A percentile compares a stretch with the other conserved stretches of the same genome.
These are phyloP conservation scores for Collybiopsis luxurians DNA, from an alignment of 768 basidiomycete genomes.

Conservation along the genomic window DNA sequence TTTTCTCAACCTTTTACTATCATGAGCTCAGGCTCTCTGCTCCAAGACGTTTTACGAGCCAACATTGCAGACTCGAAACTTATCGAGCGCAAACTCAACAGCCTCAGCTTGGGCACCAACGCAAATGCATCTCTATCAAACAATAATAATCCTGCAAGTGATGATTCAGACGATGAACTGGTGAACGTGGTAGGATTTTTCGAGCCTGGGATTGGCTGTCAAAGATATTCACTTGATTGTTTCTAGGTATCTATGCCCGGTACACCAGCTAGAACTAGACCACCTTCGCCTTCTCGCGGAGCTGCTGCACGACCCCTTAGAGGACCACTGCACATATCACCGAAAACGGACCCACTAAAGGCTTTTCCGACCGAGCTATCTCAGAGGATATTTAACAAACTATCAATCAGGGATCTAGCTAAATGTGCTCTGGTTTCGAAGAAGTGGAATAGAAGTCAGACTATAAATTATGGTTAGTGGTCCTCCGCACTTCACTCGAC, in stretches of 20 bases:
- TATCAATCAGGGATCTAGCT: slow-evolving; percentile 66
- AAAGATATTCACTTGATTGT: slow-evolving; percentile 8
- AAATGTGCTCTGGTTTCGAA: slow-evolving; percentile 77
- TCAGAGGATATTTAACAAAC: slow-evolving; percentile 68
- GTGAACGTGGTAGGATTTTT: slow-evolving; percentile 61
- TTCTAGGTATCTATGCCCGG: slow-evolving; percentile 63
- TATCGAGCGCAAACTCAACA: slow-evolving; percentile 32
- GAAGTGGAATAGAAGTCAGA: slow-evolving; percentile 88
- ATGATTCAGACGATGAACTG: slow-evolving; percentile 58
- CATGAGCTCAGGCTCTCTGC: slow-evolving; percentile 53
- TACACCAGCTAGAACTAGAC: slow-evolving; percentile 64
- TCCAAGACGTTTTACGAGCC: slow-evolving; percentile 68
- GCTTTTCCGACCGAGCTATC: slow-evolving; percentile 78
- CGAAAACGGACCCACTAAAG: slow-evolving; percentile 55
- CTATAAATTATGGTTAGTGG: slow-evolving; percentile 78
- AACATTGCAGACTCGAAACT: slow-evolving; percentile 31
- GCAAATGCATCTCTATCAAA: slow-evolving; percentile 6
- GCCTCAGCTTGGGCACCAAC: slow-evolving; percentile 21
- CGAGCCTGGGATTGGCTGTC: slow-evolving; percentile 4
- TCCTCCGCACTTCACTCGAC: background rate
- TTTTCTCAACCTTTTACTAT: slow-evolving; percentile 11
- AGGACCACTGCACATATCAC: slow-evolving; percentile 40
- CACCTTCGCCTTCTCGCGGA: slow-evolving; percentile 50
- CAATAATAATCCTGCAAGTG: slow-evolving; percentile 7
- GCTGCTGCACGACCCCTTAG: slow-evolving; percentile 47